phyloP scores from a whole-genome alignment of 2,329 filamentous ascomycete genomes.

The Pezicula carpinea region DNA sequence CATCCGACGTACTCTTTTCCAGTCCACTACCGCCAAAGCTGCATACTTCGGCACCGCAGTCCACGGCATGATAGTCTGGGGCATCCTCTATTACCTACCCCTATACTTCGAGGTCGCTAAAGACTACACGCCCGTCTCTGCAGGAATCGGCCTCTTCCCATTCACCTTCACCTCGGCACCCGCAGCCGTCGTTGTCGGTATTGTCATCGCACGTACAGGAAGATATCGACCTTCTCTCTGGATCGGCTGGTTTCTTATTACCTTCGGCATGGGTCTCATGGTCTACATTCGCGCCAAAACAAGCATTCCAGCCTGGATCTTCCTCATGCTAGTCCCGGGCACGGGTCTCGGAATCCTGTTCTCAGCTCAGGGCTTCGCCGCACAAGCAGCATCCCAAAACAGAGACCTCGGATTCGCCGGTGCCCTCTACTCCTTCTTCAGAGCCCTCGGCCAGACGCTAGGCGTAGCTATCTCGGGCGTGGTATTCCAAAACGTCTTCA shows the following conservation, averaged over 20 bases:
- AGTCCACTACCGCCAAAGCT: constrained; percentile 39
- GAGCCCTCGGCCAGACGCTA: constrained; percentile 42
- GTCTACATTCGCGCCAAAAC: constrained; percentile 44
- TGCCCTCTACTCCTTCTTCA: constrained; percentile 63
- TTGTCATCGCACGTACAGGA: constrained; percentile 49
- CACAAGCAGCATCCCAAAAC: constrained; percentile 54
- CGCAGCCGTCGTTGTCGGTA: constrained; percentile 48
- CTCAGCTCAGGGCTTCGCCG: constrained; percentile 53
- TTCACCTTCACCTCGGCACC: constrained; percentile 57
- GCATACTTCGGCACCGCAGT: constrained; percentile 49
- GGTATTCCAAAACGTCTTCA: constrained; percentile 59
- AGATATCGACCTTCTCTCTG: constrained; percentile 56
- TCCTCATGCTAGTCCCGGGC: constrained; percentile 55
- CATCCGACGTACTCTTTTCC: constrained; percentile 33
- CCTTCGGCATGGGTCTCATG: constrained; percentile 53
- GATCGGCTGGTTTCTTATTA: constrained; percentile 55
- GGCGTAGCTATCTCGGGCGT: constrained; percentile 49
- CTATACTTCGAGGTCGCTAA: constrained; percentile 47
- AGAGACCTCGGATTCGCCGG: constrained; percentile 54
- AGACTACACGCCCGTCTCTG: constrained; percentile 43
- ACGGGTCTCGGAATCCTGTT: constrained; percentile 60
- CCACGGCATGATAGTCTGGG: constrained; percentile 53
- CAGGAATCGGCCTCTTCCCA: constrained; percentile 52
- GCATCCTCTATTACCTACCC: constrained; percentile 50
- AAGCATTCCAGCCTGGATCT: constrained; percentile 49